Evolutionary conservation across 2,329 filamentous ascomycete genomes (phyloP), one percentile per base, ranked within the genome.

Genomic region (Monilinia laxa): DNA sequence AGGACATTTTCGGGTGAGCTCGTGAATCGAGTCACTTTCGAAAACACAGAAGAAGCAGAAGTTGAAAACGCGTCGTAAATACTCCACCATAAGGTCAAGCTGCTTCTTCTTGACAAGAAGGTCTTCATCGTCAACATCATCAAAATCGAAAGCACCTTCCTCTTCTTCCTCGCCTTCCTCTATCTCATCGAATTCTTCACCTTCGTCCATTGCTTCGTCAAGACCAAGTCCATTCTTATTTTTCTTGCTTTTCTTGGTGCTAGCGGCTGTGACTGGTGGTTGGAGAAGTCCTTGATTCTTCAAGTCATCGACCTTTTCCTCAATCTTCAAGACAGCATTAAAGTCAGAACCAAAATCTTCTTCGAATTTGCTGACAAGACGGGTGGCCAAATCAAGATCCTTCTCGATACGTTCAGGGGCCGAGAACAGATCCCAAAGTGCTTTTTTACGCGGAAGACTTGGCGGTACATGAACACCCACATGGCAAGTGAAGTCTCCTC

Each of bases 31-130:
- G 78, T 99, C 95, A 75, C 93, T 95, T 79, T 99, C 95, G 73
- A 99, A 98, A 6, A 99, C 96, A 77, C 95, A 99, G 82, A 98
- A 99, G 83, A 99, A 97, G 81, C 95, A 99, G 80, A 99, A 98
- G 80, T 95, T 97, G 84, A 96, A 96, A 63, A 99, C 95, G 20
- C 95, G 89, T 63, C 95, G 92, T 68, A 99, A 84, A 77, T 99
- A 99, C 80, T 99, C 95, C 64, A 98, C 95, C 78, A 97, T 84
- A 47, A 99, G 83, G 79, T 99, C 95, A 60, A 99, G 86, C 75
- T 95, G 93, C 83, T 99, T 98, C 85, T 98, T 98, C 83, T 96
- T 95, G 52, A 89, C 85, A 65, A 97, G 78, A 51, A 97, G 82
- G 52, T 97, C 92, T 75, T 97, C 92, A 74, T 96, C 92, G 72